These are phyloP conservation scores for Casuarina equisetifolia DNA, from an alignment of 306 rosid species.

Conservation along the genomic window DNA sequence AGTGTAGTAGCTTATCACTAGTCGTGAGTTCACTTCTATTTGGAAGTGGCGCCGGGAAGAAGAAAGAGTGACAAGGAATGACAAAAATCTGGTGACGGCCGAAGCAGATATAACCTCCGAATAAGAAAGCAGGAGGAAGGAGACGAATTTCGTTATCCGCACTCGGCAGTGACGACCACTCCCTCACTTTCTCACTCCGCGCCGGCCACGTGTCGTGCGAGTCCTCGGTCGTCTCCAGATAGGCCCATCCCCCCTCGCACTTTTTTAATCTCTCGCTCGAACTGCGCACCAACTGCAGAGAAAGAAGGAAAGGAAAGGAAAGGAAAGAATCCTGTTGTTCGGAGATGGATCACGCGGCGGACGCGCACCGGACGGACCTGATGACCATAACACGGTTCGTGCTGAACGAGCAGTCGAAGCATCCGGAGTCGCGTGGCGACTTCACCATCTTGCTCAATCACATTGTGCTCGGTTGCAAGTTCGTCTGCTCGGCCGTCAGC, in stretches of 20 bases:
- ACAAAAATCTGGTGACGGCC: conserved; percentile 30
- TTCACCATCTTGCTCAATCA: conserved; percentile 91
- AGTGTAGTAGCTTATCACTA: too few relatives aligned
- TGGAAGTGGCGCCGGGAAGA: too few relatives aligned
- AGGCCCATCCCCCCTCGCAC: conserved; percentile 24
- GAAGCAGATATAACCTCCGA: not conserved
- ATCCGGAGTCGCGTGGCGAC: conserved; percentile 91
- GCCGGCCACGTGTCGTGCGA: conserved; percentile 50
- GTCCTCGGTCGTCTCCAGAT: conserved; percentile 24
- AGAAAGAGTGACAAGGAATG: not conserved
- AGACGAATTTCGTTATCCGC: conserved; percentile 51
- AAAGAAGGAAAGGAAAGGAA: not conserved
- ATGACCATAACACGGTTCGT: conserved; percentile 93
- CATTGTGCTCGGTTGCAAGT: conserved; percentile 96
- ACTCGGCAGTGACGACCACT: conserved; percentile 33
- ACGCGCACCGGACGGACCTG: conserved; percentile 82
- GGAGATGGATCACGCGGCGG: conserved; percentile 89
- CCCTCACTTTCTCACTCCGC: conserved; percentile 18
- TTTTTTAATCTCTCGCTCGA: conserved; percentile 32
- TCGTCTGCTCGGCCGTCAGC: conserved; percentile 86
- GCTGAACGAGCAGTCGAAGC: conserved; percentile 83
- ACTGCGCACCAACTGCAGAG: conserved; percentile 19
- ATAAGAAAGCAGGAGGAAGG: not conserved
- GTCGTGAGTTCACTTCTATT: too few relatives aligned
- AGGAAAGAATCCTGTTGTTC: not conserved